These are phyloP conservation scores for Xylaria sp. DNA, from an alignment of 2,329 filamentous ascomycete species.

Conservation along the genomic window DNA sequence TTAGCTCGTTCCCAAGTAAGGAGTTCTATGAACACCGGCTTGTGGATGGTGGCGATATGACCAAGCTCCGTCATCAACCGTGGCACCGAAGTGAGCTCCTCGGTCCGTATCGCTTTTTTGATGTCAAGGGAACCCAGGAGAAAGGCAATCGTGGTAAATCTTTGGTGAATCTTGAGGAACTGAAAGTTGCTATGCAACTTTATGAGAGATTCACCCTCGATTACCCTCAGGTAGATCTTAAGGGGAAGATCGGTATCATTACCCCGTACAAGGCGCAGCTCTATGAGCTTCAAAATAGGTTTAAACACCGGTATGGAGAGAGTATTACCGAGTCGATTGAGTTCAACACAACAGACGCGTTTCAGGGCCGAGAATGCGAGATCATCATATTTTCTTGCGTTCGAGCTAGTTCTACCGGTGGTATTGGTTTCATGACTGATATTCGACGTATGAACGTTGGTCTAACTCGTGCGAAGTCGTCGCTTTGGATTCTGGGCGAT, in stretches of 20 bases:
- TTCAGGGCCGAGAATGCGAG: constrained; percentile 94
- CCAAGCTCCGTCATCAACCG: constrained; percentile 71
- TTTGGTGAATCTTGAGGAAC: constrained; percentile 78
- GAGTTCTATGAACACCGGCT: constrained; percentile 92
- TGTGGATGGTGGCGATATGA: constrained; percentile 85
- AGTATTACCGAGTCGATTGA: constrained; percentile 80
- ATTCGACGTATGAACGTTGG: constrained; percentile 99
- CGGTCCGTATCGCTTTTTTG: constrained; percentile 95
- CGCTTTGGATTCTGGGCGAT: constrained; percentile 94
- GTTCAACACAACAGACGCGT: constrained; percentile 98
- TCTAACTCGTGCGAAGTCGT: constrained; percentile 93
- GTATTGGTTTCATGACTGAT: constrained; percentile 97
- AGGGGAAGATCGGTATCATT: constrained; percentile 91
- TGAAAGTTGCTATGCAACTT: constrained; percentile 83
- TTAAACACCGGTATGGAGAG: constrained; percentile 74
- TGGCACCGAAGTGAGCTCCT: constrained; percentile 87
- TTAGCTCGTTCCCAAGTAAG: constrained; percentile 85
- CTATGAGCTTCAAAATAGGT: constrained; percentile 76
- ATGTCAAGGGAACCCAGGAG: constrained; percentile 87
- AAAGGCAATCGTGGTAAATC: constrained; percentile 85
- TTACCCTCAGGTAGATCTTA: constrained; percentile 71
- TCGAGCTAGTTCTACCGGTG: constrained; percentile 86
- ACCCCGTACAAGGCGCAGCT: constrained; percentile 97
- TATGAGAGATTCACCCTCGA: constrained; percentile 81
- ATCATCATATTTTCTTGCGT: constrained; percentile 99